Base-by-base conservation (phyloP, 352 stramenopile species). In the Globisporangium irregulare region DNA sequence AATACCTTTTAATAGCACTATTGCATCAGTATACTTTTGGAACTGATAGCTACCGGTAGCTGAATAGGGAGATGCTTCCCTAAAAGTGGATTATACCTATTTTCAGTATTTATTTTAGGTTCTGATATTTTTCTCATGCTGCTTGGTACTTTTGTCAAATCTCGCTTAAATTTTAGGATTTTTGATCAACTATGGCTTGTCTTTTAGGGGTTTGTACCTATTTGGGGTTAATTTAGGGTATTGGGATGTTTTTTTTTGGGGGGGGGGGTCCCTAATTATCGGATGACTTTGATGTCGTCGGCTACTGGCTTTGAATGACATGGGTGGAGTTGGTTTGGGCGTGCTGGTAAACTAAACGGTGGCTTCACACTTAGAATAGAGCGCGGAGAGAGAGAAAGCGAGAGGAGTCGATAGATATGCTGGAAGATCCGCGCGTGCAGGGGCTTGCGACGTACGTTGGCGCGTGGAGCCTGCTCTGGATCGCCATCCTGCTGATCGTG, bases 401-500 rank as follows among this genome's bases (percentile, higher is more conserved):
- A 10, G 27, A 32, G 27, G 12, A 27, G 25, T 22, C 25, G 41
- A 15, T 27, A 12, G 41, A 15, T 27, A 12, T 61, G 46, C 43
- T 68, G 15, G 64, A 66, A 22, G 76, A 82, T 48, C 59, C 62
- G 56, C 82, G 84, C 34, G 36, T 90, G 29, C 46, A 68, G 61
- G 59, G 58, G 4, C 69, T 91, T 32, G 73, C 68, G 27, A 38
- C 62, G 50, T 66, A 74, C 60, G 74, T 80, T 36, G 72, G 51
- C 1, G 76, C 64, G 20, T 91, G 85, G 83, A 78, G 71, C 41
- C 32, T 74, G 29, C 53, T 89, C 51, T 93, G 85, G 83, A 74
- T 77, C 46, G 32, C 80, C 18, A 73, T 83, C 20, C 70, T 91
- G 64, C 66, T 82, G 55, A 46, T 73, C 25, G 72, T 90, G 4